A percentile compares a stretch with the other conserved stretches of the same genome.
These are phyloP conservation scores for Eutypa lata DNA, from an alignment of 2,329 filamentous ascomycete species.

Conservation along the genomic window DNA sequence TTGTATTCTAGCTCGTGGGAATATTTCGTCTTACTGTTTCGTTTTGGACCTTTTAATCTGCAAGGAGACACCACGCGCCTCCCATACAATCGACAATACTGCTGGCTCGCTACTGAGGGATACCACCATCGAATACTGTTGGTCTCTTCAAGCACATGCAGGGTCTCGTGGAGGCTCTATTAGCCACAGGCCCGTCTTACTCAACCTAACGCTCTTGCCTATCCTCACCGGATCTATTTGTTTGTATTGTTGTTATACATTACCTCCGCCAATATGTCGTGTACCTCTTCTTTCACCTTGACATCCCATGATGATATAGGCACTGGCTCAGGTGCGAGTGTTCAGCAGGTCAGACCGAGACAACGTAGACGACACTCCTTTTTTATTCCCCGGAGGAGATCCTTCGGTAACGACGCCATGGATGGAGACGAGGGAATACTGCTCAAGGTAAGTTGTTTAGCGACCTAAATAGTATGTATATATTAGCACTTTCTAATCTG, in stretches of 20 bases:
- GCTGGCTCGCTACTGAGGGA: not conserved
- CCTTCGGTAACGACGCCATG: constrained; percentile 58
- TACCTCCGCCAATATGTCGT: constrained; percentile 24
- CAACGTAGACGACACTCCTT: constrained; percentile 55
- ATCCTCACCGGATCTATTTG: not conserved
- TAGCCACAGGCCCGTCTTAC: not conserved
- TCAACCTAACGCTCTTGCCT: not conserved
- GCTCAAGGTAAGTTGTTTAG: constrained; percentile 43
- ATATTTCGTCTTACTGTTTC: not conserved
- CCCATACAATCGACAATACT: not conserved
- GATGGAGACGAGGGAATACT: constrained; percentile 61
- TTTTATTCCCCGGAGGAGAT: constrained; percentile 52
- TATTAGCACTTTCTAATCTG: not conserved
- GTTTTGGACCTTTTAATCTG: not conserved
- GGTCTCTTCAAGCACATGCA: not conserved
- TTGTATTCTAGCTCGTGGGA: not conserved
- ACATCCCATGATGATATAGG: constrained; percentile 31
- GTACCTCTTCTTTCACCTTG: constrained; percentile 25
- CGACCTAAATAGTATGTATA: not conserved
- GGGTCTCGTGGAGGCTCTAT: not conserved
- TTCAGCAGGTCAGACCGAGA: constrained; percentile 26
- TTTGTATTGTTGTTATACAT: constrained; percentile 6
- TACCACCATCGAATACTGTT: not conserved
- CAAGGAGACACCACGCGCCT: too few relatives aligned
- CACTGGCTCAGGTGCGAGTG: constrained; percentile 39